Conservation (phyloP, 2,329 filamentous ascomycete species). For the Apiospora koreana region DNA sequence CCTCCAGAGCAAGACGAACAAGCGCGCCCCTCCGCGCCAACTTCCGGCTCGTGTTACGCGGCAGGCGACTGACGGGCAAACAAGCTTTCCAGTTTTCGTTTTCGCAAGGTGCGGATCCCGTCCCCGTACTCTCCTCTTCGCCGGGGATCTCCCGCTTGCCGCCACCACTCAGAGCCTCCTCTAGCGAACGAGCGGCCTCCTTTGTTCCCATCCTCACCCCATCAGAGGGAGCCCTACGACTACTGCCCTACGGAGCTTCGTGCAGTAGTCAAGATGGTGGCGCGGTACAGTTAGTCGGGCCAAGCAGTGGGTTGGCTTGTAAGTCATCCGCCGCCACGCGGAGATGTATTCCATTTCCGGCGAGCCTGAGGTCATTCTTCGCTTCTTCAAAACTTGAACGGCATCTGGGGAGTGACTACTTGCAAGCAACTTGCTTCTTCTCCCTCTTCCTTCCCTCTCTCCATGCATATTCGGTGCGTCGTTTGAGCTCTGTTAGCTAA, state of each 20-base stretch:
- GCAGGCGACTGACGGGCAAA: neutral
- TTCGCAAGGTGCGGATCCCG: neutral
- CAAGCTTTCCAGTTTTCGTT: constrained; percentile 3
- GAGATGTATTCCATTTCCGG: neutral
- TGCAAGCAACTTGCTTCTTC: neutral
- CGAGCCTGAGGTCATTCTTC: neutral
- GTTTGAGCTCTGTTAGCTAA: too few species aligned
- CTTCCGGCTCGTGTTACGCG: neutral
- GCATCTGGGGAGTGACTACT: neutral
- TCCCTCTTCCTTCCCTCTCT: neutral
- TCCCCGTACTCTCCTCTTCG: neutral
- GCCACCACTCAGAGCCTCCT: neutral
- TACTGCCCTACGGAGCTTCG: neutral
- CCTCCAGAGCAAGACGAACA: neutral
- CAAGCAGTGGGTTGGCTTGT: neutral
- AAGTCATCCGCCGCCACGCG: neutral
- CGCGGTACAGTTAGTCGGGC: neutral
- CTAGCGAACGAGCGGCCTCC: neutral
- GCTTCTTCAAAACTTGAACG: neutral
- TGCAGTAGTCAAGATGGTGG: neutral
- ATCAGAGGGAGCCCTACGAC: neutral
- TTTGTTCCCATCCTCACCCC: neutral
- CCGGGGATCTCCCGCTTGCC: neutral
- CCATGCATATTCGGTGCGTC: too few species aligned
- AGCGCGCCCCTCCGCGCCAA: neutral